These are phyloP conservation scores for Coemansia sp. DNA, from an alignment of 192 early-diverging fungal species.

Conservation along the genomic window DNA sequence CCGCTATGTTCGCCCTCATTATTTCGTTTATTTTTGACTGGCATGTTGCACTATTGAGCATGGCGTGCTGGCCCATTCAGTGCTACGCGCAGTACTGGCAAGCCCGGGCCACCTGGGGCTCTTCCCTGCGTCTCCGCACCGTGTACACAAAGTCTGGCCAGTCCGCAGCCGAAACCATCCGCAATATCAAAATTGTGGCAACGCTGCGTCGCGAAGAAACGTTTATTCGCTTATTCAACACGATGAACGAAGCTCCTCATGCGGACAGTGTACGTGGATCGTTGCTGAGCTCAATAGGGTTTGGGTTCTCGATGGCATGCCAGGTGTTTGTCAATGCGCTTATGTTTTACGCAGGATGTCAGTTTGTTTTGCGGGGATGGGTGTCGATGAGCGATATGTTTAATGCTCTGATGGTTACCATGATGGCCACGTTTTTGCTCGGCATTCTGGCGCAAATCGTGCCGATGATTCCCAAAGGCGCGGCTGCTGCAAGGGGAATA, in stretches of 20 bases:
- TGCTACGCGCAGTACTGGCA: conserved; percentile 34
- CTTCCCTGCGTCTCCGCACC: conserved; percentile 59
- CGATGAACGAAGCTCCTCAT: conserved; percentile 68
- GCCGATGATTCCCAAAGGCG: conserved; percentile 76
- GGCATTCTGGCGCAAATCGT: conserved; percentile 67
- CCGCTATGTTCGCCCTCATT: conserved; percentile 42
- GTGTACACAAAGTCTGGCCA: conserved; percentile 79
- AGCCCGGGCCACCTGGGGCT: conserved; percentile 36
- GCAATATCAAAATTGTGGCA: conserved; percentile 87
- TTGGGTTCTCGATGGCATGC: conserved; percentile 67
- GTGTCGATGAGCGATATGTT: conserved; percentile 58
- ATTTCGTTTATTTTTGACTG: conserved; percentile 77
- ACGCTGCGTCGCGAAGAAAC: conserved; percentile 71
- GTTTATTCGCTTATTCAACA: conserved; percentile 67
- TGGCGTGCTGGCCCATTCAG: conserved; percentile 62
- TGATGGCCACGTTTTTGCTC: conserved; percentile 66
- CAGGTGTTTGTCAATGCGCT: conserved; percentile 73
- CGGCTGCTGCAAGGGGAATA: conserved; percentile 70
- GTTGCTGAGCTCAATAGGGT: conserved; percentile 66
- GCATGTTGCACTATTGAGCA: conserved; percentile 78
- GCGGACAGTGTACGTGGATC: conserved; percentile 63
- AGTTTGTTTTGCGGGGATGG: conserved; percentile 55
- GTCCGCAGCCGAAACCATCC: conserved; percentile 80
- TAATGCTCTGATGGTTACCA: conserved; percentile 70
- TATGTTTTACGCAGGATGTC: conserved; percentile 69